Conservation (phyloP, 2,329 filamentous ascomycete genomes). For the Microdochium nivale region DNA sequence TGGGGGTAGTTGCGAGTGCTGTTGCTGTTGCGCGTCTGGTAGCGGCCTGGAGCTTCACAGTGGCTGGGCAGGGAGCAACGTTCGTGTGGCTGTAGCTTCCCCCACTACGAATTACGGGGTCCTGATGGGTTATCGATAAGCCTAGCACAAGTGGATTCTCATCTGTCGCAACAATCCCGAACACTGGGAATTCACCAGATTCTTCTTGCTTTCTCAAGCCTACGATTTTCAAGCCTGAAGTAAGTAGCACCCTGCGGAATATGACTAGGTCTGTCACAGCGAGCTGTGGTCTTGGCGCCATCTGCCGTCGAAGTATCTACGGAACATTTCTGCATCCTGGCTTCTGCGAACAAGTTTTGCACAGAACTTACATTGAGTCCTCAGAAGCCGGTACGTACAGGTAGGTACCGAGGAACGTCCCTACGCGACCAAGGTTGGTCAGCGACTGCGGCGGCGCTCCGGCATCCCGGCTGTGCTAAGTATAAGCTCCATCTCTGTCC, state of each 20-base stretch:
- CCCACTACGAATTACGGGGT: not conserved
- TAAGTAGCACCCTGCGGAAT: no score
- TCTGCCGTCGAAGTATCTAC: no score
- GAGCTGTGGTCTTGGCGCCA: no score
- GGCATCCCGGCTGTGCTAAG: not conserved
- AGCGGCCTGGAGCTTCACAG: not conserved
- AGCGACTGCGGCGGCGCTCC: not conserved
- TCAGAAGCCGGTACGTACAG: not conserved
- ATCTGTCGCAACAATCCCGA: no score
- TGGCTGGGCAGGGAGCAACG: not conserved
- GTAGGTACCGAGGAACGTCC: not conserved
- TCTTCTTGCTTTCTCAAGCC: no score
- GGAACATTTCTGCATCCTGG: no score
- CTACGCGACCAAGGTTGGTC: not conserved
- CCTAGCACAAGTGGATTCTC: no score
- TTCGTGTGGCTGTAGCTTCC: not conserved
- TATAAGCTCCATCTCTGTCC: not conserved
- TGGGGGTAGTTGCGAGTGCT: not conserved
- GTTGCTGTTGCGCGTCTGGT: not conserved
- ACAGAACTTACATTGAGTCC: no score
- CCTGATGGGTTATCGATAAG: not conserved
- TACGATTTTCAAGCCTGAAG: no score
- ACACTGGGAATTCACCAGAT: no score
- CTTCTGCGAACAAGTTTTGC: no score
- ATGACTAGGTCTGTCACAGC: no score